Conservation (phyloP, 495 filamentous ascomycete genomes). For the Tetracladium setigerum region DNA sequence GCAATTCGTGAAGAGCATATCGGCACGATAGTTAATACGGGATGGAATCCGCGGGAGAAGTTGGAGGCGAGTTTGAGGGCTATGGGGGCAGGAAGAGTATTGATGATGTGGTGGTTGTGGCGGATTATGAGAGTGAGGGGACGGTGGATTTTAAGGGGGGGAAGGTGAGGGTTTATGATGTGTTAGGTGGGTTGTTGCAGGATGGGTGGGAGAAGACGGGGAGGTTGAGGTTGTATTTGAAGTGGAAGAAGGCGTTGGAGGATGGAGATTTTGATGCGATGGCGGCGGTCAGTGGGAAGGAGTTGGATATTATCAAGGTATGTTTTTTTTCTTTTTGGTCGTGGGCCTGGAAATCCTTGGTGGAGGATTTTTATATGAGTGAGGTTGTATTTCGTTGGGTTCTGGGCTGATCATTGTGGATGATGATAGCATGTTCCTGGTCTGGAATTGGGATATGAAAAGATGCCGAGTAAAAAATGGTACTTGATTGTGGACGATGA, state of each 20-base stretch:
- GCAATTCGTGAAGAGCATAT: constrained; percentile 24
- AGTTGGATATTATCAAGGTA: constrained; percentile 42
- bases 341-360: not conserved
- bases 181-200: not conserved
- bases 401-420: not conserved
- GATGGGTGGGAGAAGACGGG: constrained; percentile 6
- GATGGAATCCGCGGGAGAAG: constrained; percentile 32
- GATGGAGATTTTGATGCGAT: constrained; percentile 27
- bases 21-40: constrained; percentile 37
- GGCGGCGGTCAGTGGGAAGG: constrained; percentile 35
- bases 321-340: not conserved
- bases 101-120: constrained; percentile 31
- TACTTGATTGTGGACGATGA: constrained; percentile 41
- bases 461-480: constrained; percentile 38
- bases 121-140: constrained; percentile 24
- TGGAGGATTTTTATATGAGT: constrained; percentile 4
- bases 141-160: not conserved
- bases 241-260: constrained; percentile 26
- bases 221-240: constrained; percentile 29
- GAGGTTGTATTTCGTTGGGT: constrained; percentile 2
- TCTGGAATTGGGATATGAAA: constrained; percentile 33
- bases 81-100: constrained; percentile 22
- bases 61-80: constrained; percentile 31
- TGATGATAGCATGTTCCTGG: constrained; percentile 33
- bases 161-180: constrained; percentile 12